These are phyloP conservation scores for Terfezia claveryi DNA, from an alignment of 495 filamentous ascomycete species.

Conservation along the genomic window DNA sequence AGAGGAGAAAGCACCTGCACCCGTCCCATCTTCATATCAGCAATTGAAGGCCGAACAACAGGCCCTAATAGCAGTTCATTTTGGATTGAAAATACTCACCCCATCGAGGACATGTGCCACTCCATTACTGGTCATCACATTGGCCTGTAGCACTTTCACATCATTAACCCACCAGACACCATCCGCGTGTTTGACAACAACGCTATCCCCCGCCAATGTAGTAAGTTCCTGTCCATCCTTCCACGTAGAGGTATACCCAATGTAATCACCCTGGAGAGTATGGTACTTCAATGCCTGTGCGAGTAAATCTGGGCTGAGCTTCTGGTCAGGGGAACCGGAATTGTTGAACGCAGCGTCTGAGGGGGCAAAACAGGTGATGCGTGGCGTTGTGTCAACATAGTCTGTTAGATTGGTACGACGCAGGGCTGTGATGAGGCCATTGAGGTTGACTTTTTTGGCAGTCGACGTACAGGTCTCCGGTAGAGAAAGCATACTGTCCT, in stretches of 20 bases:
- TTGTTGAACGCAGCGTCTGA: constrained; percentile 37
- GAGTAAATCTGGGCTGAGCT: constrained; percentile 28
- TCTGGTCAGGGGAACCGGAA: constrained; percentile 27
- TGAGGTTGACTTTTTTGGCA: constrained; percentile 30
- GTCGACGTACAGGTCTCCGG: constrained; percentile 32
- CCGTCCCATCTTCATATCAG: too few relatives aligned
- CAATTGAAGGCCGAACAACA: too few relatives aligned
- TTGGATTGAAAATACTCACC: constrained; percentile 20
- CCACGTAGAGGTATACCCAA: constrained; percentile 27
- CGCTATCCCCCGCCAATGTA: constrained; percentile 26
- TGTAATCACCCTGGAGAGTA: constrained; percentile 30
- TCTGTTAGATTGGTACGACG: constrained; percentile 23
- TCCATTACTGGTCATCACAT: constrained; percentile 43
- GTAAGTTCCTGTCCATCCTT: constrained; percentile 24
- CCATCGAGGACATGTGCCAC: constrained; percentile 44
- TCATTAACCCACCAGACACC: constrained; percentile 27
- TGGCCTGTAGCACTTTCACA: constrained; percentile 31
- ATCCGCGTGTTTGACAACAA: constrained; percentile 23
- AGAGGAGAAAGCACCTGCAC: too few relatives aligned
- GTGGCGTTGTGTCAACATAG: constrained; percentile 21
- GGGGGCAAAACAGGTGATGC: constrained; percentile 43
- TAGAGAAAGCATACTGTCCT: constrained; percentile 20
- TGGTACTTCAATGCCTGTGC: constrained; percentile 34
- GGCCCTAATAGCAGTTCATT: too few relatives aligned
- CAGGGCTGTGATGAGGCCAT: constrained; percentile 35